Conservation (phyloP, 306 rosid species). For the Medicago ruthenica region DNA sequence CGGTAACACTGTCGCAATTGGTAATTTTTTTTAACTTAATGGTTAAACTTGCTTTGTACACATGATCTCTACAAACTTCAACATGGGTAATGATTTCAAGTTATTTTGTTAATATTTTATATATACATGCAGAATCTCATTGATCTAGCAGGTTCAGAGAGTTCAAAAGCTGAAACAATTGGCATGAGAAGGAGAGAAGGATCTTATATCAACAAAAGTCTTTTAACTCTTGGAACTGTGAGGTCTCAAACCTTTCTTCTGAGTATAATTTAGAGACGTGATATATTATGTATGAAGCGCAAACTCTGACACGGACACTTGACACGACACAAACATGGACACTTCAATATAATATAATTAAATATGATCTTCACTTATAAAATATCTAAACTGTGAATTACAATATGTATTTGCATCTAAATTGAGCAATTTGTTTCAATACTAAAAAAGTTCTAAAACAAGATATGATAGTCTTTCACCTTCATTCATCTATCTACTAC, state of each 20-base stretch:
- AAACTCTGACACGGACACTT: no score
- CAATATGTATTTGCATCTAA: no score
- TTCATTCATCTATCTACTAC: no score
- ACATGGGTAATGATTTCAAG: constrained; percentile 31
- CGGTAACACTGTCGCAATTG: constrained; percentile 92
- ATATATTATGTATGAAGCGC: neutral
- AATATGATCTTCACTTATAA: no score
- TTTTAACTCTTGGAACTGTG: constrained; percentile 98
- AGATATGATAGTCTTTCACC: no score
- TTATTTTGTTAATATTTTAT: constrained; percentile 53
- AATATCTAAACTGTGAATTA: no score
- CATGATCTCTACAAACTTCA: constrained; percentile 32
- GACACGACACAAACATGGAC: no score
- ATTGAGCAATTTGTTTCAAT: no score
- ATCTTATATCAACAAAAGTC: constrained; percentile 95
- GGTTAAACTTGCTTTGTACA: constrained; percentile 43
- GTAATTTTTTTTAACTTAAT: constrained; percentile 52
- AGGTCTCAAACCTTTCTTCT: constrained; percentile 62
- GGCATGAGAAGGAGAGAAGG: constrained; percentile 99
- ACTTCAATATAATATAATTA: no score
- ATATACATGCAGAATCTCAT: constrained; percentile 95
- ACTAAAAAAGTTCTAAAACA: no score
- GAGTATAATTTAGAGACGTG: constrained; percentile 25
- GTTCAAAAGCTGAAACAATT: constrained; percentile 99
- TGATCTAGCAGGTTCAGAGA: constrained; percentile 99